A percentile compares a stretch with the other conserved stretches of the same genome.
These are phyloP conservation scores for Austroboletus novae-zelandiae DNA, from an alignment of 1,284 basidiomycete species.

Conservation along the genomic window DNA sequence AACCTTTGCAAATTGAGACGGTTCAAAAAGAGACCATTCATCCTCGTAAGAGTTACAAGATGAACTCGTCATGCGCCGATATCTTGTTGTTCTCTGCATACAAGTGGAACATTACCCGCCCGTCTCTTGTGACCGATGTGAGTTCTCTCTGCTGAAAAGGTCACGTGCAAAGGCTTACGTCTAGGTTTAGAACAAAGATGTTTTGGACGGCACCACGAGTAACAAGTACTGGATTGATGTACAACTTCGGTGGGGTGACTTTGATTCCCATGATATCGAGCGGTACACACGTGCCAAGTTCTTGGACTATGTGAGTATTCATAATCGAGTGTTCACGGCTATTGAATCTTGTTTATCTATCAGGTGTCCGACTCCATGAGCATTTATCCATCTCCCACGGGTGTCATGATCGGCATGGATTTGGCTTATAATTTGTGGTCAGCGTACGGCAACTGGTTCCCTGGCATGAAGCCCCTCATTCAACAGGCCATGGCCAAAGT, in stretches of 20 bases:
- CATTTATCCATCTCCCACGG: slow-evolving; percentile 97
- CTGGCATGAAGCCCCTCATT: slow-evolving; percentile 95
- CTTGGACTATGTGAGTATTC: slow-evolving; percentile 78
- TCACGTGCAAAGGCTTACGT: slow-evolving; percentile 3
- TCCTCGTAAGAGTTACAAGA: slow-evolving; percentile 99
- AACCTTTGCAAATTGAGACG: slow-evolving; percentile 97
- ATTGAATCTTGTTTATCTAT: slow-evolving; percentile 13
- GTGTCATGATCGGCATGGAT: slow-evolving; percentile 98
- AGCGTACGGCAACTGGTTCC: slow-evolving; percentile 99
- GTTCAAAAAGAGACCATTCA: slow-evolving; percentile 99
- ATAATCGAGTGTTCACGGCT: background rate
- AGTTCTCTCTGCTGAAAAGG: slow-evolving; percentile 25
- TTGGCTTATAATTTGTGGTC: slow-evolving; percentile 98
- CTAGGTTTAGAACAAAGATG: slow-evolving; percentile 76
- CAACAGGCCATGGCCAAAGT: slow-evolving; percentile 99
- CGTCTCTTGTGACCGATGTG: slow-evolving; percentile 93
- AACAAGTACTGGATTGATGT: slow-evolving; percentile 99
- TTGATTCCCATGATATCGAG: slow-evolving; percentile 98
- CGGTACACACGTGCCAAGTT: slow-evolving; percentile 98
- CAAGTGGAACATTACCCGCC: slow-evolving; percentile 98
- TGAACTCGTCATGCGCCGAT: slow-evolving; percentile 98
- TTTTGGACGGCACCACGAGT: slow-evolving; percentile 93
- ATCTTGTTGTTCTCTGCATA: slow-evolving; percentile 96
- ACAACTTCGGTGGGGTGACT: slow-evolving; percentile 98
- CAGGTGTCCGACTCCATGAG: slow-evolving; percentile 93